Percentiles rank a stretch among this genome's conserved stretches.
Evolutionary conservation across 1,284 basidiomycete species (phyloP).

Genomic region (Cryptococcus wingfieldii): DNA sequence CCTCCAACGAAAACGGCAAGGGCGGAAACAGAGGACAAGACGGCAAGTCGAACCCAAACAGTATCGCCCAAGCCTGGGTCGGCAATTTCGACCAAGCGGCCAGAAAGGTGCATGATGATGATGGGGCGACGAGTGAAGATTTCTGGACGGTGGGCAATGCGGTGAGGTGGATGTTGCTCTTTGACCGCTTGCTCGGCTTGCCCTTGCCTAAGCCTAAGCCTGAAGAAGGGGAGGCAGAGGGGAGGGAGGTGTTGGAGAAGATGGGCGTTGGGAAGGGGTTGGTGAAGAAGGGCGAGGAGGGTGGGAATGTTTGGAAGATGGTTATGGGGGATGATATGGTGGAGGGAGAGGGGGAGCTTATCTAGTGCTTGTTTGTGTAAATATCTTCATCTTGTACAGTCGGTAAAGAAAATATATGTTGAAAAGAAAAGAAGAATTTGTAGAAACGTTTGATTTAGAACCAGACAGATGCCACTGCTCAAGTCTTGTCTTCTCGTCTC

Average conservation of each 20-base stretch:
- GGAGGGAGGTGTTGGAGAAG: conserved; percentile 16
- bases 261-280: conserved; percentile 24
- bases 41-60: conserved; percentile 29
- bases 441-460: no score
- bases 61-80: conserved; percentile 31
- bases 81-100: conserved; percentile 23
- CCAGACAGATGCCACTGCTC: no score
- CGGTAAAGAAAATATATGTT: no score
- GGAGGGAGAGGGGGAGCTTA: conserved; percentile 33
- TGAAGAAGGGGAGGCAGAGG: conserved; percentile 5
- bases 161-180: conserved; percentile 39
- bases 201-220: conserved; percentile 1
- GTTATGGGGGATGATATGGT: conserved; percentile 40
- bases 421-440: no score
- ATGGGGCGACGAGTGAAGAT: conserved; percentile 36
- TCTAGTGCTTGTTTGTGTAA: neutral
- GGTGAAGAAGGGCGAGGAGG: conserved; percentile 21
- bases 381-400: no score
- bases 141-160: conserved; percentile 48
- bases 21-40: conserved; percentile 2
- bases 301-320: conserved; percentile 44
- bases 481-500: no score
- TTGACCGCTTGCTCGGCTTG: conserved; percentile 27
- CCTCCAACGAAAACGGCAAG: neutral
- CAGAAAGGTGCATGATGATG: conserved; percentile 21